A percentile compares a stretch with the other conserved stretches of the same genome.
Evolutionary conservation across 2,329 filamentous ascomycete genomes (phyloP).

Genomic region (Diplodia seriata): DNA sequence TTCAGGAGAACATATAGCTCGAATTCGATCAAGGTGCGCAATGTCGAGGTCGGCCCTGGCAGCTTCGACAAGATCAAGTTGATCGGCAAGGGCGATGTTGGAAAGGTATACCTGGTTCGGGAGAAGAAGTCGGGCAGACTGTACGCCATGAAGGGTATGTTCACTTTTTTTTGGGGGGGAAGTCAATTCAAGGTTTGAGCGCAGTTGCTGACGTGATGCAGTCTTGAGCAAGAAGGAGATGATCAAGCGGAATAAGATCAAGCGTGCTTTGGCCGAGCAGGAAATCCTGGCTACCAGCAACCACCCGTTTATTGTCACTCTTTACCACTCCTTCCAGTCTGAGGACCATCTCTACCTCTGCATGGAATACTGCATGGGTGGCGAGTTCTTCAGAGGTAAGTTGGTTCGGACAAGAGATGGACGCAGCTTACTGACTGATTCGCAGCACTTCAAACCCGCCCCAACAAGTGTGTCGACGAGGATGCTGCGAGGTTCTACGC

Average conservation of each 20-base stretch:
- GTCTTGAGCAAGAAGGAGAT: slow-evolving; percentile 99
- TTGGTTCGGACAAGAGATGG: slow-evolving; percentile 46
- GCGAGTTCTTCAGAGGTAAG: slow-evolving; percentile 85
- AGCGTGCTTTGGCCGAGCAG: slow-evolving; percentile 94
- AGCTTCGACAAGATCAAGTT: slow-evolving; percentile 99
- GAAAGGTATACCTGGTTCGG: slow-evolving; percentile 95
- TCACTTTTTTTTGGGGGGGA: not conserved
- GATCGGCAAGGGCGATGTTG: slow-evolving; percentile 98
- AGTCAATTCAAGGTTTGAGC: not conserved
- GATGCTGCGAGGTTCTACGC: slow-evolving; percentile 98
- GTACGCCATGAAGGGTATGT: slow-evolving; percentile 97
- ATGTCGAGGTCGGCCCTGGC: slow-evolving; percentile 91
- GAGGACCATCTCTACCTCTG: slow-evolving; percentile 99
- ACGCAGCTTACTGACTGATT: slow-evolving; percentile 29
- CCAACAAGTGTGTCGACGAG: slow-evolving; percentile 96
- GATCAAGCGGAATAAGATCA: slow-evolving; percentile 99
- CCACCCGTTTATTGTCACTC: slow-evolving; percentile 96
- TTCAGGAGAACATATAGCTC: slow-evolving; percentile 98
- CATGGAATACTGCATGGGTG: slow-evolving; percentile 99
- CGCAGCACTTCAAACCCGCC: slow-evolving; percentile 84
- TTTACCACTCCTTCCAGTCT: slow-evolving; percentile 99
- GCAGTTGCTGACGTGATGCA: slow-evolving; percentile 53
- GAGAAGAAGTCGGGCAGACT: slow-evolving; percentile 97
- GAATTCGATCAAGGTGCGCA: slow-evolving; percentile 97
- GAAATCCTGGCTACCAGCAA: slow-evolving; percentile 98